These are phyloP conservation scores for Rutstroemia sp. DNA, from an alignment of 2,329 filamentous ascomycete species.

Conservation along the genomic window DNA sequence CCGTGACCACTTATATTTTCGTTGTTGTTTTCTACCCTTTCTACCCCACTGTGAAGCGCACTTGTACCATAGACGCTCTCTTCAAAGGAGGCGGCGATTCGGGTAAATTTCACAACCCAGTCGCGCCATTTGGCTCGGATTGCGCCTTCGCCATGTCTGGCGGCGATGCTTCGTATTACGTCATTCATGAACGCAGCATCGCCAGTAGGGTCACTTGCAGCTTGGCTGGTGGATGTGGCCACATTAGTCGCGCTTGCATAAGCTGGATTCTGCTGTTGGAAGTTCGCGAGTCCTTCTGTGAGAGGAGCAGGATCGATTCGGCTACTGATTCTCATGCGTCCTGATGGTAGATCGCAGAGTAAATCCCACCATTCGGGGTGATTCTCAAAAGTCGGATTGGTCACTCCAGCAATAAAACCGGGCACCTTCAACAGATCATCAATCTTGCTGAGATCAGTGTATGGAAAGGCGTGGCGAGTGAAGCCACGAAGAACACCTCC, in stretches of 20 bases:
- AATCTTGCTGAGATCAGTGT: constrained; percentile 95
- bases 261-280: constrained; percentile 69
- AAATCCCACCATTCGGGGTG: constrained; percentile 99
- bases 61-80: constrained; percentile 92
- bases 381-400: constrained; percentile 90
- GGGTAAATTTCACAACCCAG: constrained; percentile 90
- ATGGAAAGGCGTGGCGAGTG: constrained; percentile 92
- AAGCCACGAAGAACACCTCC: constrained; percentile 91
- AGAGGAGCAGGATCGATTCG: constrained; percentile 72
- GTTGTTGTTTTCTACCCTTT: constrained; percentile 55
- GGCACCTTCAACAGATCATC: constrained; percentile 93
- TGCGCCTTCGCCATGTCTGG: constrained; percentile 81
- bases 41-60: constrained; percentile 75
- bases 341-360: constrained; percentile 84
- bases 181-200: constrained; percentile 86
- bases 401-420: constrained; percentile 95
- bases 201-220: constrained; percentile 63
- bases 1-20: constrained; percentile 71
- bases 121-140: constrained; percentile 89
- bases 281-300: constrained; percentile 80
- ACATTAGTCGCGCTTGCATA: constrained; percentile 44
- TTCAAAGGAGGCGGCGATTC: constrained; percentile 88
- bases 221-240: constrained; percentile 23
- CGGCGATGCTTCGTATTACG: constrained; percentile 73
- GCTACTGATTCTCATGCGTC: constrained; percentile 89